phyloP scores from a whole-genome alignment of 1,284 basidiomycete species.

The Gomphus bonarii region DNA sequence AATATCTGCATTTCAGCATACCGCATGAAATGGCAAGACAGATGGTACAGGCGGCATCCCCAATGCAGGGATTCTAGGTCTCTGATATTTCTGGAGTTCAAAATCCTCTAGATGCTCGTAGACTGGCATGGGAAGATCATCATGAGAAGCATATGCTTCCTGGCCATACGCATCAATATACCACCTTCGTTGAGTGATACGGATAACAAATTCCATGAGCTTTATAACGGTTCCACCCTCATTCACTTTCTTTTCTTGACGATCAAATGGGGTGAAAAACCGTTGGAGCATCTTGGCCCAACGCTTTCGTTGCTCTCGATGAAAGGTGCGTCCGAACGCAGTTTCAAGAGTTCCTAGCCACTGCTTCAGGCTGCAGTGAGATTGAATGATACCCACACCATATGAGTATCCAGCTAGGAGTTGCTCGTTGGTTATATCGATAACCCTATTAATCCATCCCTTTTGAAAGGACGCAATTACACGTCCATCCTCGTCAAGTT shows the following conservation, averaged over 20 bases:
- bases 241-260: slow-evolving; percentile 23
- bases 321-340: slow-evolving; percentile 21
- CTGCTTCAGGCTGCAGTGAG: slow-evolving; percentile 26
- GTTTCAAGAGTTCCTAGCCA: slow-evolving; percentile 35
- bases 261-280: slow-evolving; percentile 26
- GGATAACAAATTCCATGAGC: slow-evolving; percentile 40
- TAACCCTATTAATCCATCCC: slow-evolving; percentile 39
- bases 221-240: slow-evolving; percentile 46
- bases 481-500: slow-evolving; percentile 19
- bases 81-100: slow-evolving; percentile 19
- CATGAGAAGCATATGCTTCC: slow-evolving; percentile 16
- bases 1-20: slow-evolving; percentile 17
- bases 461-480: slow-evolving; percentile 13
- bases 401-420: slow-evolving; percentile 31
- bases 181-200: slow-evolving; percentile 39
- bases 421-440: slow-evolving; percentile 37
- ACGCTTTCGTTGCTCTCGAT: slow-evolving; percentile 20
- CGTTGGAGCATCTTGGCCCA: slow-evolving; percentile 30
- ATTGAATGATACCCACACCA: slow-evolving; percentile 29
- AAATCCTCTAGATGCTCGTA: slow-evolving; percentile 16
- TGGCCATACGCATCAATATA: slow-evolving; percentile 35
- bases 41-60: slow-evolving; percentile 36
- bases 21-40: slow-evolving; percentile 50
- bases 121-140: slow-evolving; percentile 11
- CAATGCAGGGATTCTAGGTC: slow-evolving; percentile 25